These are phyloP conservation scores for Geum urbanum DNA, from an alignment of 306 rosid species.

Conservation along the genomic window DNA sequence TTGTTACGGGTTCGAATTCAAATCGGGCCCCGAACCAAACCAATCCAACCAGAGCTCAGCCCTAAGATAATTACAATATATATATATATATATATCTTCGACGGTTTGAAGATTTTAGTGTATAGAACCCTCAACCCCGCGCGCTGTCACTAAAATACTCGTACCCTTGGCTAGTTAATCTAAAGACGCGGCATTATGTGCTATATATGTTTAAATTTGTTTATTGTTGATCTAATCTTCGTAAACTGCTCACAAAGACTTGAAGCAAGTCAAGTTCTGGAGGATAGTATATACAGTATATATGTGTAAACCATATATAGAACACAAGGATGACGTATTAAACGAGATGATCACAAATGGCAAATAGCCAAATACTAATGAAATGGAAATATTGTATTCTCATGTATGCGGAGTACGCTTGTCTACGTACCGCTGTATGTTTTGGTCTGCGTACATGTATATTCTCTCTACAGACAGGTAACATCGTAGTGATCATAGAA, in stretches of 20 bases:
- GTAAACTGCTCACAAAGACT: background rate
- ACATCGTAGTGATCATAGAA: background rate
- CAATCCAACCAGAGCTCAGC: too few species aligned
- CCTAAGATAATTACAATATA: background rate
- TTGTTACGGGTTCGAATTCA: too few species aligned
- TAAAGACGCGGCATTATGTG: background rate
- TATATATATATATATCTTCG: background rate
- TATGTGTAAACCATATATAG: too few species aligned
- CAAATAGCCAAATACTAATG: background rate
- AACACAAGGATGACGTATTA: too few species aligned
- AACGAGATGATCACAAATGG: background rate
- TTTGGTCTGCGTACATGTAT: background rate
- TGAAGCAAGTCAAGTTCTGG: background rate
- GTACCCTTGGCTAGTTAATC: background rate
- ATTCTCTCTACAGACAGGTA: background rate
- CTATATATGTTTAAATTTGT: background rate
- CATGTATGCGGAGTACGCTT: background rate
- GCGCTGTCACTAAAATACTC: too few species aligned
- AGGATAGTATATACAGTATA: background rate
- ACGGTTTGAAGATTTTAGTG: background rate
- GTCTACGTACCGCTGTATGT: background rate
- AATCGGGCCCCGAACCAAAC: too few species aligned
- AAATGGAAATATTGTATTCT: background rate
- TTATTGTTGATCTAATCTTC: background rate
- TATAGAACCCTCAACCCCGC: too few species aligned